Evolutionary conservation across 2,329 filamentous ascomycete genomes (phyloP).

Genomic region (Orbilia ellipsospora): DNA sequence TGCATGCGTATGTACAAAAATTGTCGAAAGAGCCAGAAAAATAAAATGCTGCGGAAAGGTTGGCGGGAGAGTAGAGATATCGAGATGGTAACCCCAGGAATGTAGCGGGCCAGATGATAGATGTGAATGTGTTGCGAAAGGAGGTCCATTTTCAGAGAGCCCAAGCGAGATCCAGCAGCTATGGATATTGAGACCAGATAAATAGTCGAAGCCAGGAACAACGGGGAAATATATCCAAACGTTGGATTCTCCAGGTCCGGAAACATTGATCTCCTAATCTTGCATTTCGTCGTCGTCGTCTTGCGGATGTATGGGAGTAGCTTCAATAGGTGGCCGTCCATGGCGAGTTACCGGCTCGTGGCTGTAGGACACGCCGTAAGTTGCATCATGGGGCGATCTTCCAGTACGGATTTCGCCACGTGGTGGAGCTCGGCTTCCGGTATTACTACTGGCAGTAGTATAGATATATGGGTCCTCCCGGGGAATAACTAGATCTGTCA

Average conservation of each 20-base stretch:
- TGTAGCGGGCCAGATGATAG: slow-evolving; percentile 10
- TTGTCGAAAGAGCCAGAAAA: slow-evolving; percentile 28
- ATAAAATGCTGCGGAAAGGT: slow-evolving; percentile 14
- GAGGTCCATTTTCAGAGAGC: slow-evolving; percentile 13
- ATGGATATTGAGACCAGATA: slow-evolving; percentile 1
- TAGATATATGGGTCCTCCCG: slow-evolving; percentile 49
- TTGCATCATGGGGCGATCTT: slow-evolving; percentile 37
- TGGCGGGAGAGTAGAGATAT: not conserved
- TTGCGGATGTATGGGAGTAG: slow-evolving; percentile 31
- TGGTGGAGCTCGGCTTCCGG: slow-evolving; percentile 27
- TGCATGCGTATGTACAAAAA: slow-evolving; percentile 49
- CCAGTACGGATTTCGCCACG: slow-evolving; percentile 47
- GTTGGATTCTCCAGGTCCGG: slow-evolving; percentile 5
- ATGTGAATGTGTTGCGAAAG: slow-evolving; percentile 8
- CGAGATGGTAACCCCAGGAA: slow-evolving; percentile 12
- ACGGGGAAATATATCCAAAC: slow-evolving; percentile 4
- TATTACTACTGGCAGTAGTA: slow-evolving; percentile 15
- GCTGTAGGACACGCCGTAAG: slow-evolving; percentile 35
- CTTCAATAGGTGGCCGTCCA: slow-evolving; percentile 36
- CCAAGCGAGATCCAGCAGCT: slow-evolving; percentile 21
- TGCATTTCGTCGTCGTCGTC: slow-evolving; percentile 52
- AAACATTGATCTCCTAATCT: slow-evolving; percentile 24
- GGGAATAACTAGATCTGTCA: slow-evolving; percentile 30
- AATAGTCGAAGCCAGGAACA: slow-evolving; percentile 10
- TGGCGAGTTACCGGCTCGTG: slow-evolving; percentile 31